Conservation (phyloP, 1,284 basidiomycete genomes). For the Rhodotorula sp. region DNA sequence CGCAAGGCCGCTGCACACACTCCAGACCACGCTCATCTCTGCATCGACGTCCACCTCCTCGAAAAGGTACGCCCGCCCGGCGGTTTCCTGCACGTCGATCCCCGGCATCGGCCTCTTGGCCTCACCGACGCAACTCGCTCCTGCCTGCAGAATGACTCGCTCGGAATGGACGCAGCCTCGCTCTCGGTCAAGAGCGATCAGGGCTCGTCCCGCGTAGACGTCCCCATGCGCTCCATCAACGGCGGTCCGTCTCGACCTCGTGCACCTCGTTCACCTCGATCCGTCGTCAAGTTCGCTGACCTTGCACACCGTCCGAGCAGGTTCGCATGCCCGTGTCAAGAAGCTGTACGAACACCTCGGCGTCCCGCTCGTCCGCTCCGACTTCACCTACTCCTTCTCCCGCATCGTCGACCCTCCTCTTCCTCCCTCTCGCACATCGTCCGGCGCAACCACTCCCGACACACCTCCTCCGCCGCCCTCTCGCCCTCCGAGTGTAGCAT, state of each 20-base stretch:
- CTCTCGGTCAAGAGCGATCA: slow-evolving; percentile 18
- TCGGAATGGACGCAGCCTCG: slow-evolving; percentile 40
- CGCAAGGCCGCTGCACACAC: slow-evolving; percentile 46
- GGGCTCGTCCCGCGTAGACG: slow-evolving; percentile 59
- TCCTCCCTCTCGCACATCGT: not conserved
- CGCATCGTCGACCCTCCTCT: slow-evolving; percentile 30
- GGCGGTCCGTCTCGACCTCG: slow-evolving; percentile 57
- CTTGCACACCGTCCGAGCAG: slow-evolving; percentile 49
- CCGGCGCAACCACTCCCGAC: not conserved
- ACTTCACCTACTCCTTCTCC: slow-evolving; percentile 71
- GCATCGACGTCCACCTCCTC: slow-evolving; percentile 68
- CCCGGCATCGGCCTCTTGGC: not conserved
- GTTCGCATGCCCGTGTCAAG: slow-evolving; percentile 70
- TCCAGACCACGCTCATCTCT: slow-evolving; percentile 49
- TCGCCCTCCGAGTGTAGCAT: not conserved
- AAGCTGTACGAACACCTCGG: slow-evolving; percentile 63
- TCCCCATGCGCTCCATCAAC: slow-evolving; percentile 77
- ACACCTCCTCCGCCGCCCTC: not conserved
- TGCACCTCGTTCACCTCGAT: not conserved
- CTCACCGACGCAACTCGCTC: not conserved
- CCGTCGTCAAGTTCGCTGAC: not conserved
- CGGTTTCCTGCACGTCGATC: not conserved
- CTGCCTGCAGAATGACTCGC: slow-evolving; percentile 17
- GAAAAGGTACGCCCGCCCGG: slow-evolving; percentile 62
- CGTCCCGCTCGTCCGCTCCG: slow-evolving; percentile 57